A percentile compares a stretch with the other conserved stretches of the same genome.
Evolutionary conservation across 257 asterid genomes (phyloP).

Genomic region (Jacaranda copaia): DNA sequence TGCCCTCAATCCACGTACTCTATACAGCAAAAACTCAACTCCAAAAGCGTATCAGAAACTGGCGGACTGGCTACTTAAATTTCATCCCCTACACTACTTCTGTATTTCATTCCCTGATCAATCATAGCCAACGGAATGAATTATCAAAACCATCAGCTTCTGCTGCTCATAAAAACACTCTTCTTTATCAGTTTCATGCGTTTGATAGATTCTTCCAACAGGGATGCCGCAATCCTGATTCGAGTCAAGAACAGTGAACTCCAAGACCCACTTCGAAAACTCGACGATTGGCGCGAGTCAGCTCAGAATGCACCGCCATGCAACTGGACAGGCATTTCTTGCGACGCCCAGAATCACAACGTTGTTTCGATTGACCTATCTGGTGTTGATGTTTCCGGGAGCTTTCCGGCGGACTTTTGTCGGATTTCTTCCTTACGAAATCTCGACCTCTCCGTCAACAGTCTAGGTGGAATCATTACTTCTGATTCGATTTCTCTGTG

Average conservation of each 20-base stretch:
- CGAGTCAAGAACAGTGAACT: constrained; percentile 61
- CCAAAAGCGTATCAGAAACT: background rate
- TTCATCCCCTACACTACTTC: background rate
- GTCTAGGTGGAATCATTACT: constrained; percentile 45
- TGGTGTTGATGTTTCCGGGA: constrained; percentile 52
- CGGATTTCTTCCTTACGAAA: constrained; percentile 56
- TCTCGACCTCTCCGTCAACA: constrained; percentile 53
- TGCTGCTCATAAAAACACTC: constrained; percentile 27
- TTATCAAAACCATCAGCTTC: constrained; percentile 9
- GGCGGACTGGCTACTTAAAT: background rate
- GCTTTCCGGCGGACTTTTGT: constrained; percentile 75
- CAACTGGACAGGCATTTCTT: constrained; percentile 66
- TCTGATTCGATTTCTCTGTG: constrained; percentile 55
- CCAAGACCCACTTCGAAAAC: constrained; percentile 48
- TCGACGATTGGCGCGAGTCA: constrained; percentile 58
- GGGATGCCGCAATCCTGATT: constrained; percentile 67
- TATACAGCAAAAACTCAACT: background rate
- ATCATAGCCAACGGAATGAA: constrained; percentile 24
- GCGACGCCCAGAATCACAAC: constrained; percentile 44
- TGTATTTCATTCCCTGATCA: background rate
- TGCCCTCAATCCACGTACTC: background rate
- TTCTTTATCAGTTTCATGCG: constrained; percentile 37
- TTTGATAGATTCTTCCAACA: constrained; percentile 40
- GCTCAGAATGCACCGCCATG: constrained; percentile 67
- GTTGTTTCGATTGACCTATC: constrained; percentile 60